Evolutionary conservation across 2,329 filamentous ascomycete species (phyloP), one percentile per base, ranked within the genome.

Genomic region (Fonsecaea multimorphosa): DNA sequence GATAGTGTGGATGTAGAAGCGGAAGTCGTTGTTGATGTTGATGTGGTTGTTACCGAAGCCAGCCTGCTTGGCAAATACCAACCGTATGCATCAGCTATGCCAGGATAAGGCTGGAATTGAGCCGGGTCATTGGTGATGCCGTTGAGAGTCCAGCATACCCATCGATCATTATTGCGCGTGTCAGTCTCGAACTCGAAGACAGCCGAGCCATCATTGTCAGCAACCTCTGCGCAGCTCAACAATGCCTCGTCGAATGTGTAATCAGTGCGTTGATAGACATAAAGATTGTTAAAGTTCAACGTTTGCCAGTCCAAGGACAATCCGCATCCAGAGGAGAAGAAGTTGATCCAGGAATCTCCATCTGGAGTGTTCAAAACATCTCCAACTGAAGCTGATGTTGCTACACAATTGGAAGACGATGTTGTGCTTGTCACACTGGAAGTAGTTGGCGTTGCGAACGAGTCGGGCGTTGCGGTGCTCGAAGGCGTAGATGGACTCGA

Each of bases 281-380:
- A 58, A 31, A 58, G 56, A 51, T 58, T 58, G 27, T 58, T 58
- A 29, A 46, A 58, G n/a, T 58, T 49, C 56, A 58, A 34, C 4
- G 56, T 31, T 32, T 58, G 56, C 56, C 56, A 58, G 16, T 58
- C 56, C 56, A 58, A 58, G 56, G 56, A 58, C 56, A 58, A 58
- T 49, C 56, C 56, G 16, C 56, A 58, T 32, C 56, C 56, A 49
- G 56, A 58, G 36, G 56, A 44, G 40, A 58, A 58, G 29, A 58
- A 58, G 38, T 58, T 49, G 27, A 58, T 14, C 56, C 56, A 58
- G 40, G 56, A 58, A 58, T 58, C 22, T 24, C 56, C 56, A 34
- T 22, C 22, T 12, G 56, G 2, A 8, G 56, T 51, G 6, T 38
- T 49, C 24, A 58, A 27, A 34, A 49, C 40, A 16, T 58, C 56